Percentiles rank a stretch among this genome's conserved stretches.
phyloP scores from a whole-genome alignment of 768 basidiomycete species.

The Favolaschia claudopus region DNA sequence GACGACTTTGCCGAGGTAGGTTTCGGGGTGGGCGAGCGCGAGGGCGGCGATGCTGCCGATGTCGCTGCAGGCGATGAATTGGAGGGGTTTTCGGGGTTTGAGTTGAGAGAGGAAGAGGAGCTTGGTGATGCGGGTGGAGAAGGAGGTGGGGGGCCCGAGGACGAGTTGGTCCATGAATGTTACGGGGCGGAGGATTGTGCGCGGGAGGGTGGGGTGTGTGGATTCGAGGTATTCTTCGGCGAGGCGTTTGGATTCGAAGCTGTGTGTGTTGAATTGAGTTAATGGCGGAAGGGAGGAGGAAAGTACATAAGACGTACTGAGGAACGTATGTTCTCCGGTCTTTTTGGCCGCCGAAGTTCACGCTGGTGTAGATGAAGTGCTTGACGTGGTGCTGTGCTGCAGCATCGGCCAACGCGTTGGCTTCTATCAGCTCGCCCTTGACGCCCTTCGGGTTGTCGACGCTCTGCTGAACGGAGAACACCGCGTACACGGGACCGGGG shows the following conservation, averaged over 20 bases:
- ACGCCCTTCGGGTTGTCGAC: slow-evolving; percentile 18
- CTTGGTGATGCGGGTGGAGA: neutral
- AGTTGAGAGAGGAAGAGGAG: slow-evolving; percentile 15
- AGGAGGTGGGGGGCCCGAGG: neutral
- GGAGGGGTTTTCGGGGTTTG: slow-evolving; percentile 4
- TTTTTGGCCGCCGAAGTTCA: slow-evolving; percentile 7
- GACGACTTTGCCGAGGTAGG: slow-evolving; percentile 7
- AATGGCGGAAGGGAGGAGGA: neutral
- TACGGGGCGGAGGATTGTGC: slow-evolving; percentile 21
- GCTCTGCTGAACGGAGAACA: slow-evolving; percentile 26
- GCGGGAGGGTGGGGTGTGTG: slow-evolving; percentile 1
- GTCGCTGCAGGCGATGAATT: slow-evolving; percentile 16
- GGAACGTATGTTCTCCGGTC: slow-evolving; percentile 11
- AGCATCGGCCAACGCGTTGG: slow-evolving; percentile 18
- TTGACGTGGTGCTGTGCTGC: slow-evolving; percentile 21
- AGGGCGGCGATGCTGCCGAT: slow-evolving; percentile 11
- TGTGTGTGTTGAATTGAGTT: neutral
- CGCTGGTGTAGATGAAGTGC: slow-evolving; percentile 22
- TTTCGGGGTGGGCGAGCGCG: slow-evolving; percentile 1
- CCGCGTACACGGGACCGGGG: slow-evolving; percentile 14
- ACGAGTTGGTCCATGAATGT: slow-evolving; percentile 24
- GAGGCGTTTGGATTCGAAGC: slow-evolving; percentile 21
- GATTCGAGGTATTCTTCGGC: slow-evolving; percentile 10
- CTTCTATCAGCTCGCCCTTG: slow-evolving; percentile 3
- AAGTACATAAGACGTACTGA: neutral